Conservation (phyloP, 768 basidiomycete genomes). For the Strobilomyces dryophilus region DNA sequence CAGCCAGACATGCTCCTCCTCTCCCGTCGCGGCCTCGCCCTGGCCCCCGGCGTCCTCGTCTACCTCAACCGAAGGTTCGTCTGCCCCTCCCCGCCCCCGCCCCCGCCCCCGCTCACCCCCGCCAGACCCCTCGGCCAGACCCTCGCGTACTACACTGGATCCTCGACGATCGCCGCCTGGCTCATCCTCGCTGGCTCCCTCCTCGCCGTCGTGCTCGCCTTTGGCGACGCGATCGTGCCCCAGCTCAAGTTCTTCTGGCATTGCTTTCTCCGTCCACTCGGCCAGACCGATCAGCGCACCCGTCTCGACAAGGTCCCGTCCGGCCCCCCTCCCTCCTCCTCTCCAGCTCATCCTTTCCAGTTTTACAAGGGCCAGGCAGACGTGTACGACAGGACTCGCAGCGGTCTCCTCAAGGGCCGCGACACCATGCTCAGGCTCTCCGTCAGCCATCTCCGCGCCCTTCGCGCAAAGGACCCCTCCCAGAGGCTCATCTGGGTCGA, state of each 20-base stretch:
- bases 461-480: slow-evolving; percentile 36
- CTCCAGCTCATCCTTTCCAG: slow-evolving; percentile 19
- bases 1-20: slow-evolving; percentile 2
- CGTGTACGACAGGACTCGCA: slow-evolving; percentile 68
- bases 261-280: slow-evolving; percentile 44
- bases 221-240: slow-evolving; percentile 30
- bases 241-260: slow-evolving; percentile 48
- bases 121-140: slow-evolving; percentile 12
- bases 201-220: slow-evolving; percentile 17
- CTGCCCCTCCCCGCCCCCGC: accelerated
- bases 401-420: slow-evolving; percentile 58
- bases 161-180: slow-evolving; percentile 25
- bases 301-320: slow-evolving; percentile 40
- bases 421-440: slow-evolving; percentile 70
- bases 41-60: slow-evolving; percentile 16
- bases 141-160: slow-evolving; percentile 29
- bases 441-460: slow-evolving; percentile 53
- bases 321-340: background rate
- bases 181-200: slow-evolving; percentile 25
- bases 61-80: slow-evolving; percentile 21
- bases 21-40: slow-evolving; percentile 18
- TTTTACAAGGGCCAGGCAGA: slow-evolving; percentile 70
- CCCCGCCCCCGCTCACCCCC: background rate
- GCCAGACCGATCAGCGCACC: slow-evolving; percentile 37
- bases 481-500: slow-evolving; percentile 71